Conservation (phyloP, 352 stramenopile species). For the Phytophthora melonis region DNA sequence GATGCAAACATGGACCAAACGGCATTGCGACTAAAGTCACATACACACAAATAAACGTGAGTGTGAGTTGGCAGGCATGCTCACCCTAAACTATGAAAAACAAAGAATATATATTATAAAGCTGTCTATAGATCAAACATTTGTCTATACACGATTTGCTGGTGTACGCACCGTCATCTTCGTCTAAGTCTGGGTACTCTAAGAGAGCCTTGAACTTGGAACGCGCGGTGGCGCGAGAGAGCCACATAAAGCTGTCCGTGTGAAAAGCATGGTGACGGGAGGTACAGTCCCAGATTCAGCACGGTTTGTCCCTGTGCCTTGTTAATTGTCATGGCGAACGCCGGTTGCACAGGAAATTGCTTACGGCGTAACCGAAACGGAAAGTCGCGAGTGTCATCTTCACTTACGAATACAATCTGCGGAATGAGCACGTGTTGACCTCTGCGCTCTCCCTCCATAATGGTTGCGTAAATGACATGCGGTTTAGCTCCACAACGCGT, state of each 20-base stretch:
- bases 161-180: conserved; percentile 21
- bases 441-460: conserved; percentile 30
- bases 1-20: too few species aligned
- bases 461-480: conserved; percentile 38
- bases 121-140: conserved; percentile 1
- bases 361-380: conserved; percentile 28
- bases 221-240: conserved; percentile 6
- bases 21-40: too few species aligned
- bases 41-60: too few species aligned
- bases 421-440: conserved; percentile 20
- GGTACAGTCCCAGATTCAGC: conserved; percentile 36
- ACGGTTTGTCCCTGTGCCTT: conserved; percentile 50
- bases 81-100: too few species aligned
- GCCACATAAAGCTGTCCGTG: conserved; percentile 31
- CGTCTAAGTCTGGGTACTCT: conserved; percentile 16
- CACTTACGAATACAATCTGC: conserved; percentile 24
- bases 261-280: conserved; percentile 35
- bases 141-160: conserved; percentile 26
- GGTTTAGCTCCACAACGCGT: conserved; percentile 28
- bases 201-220: conserved; percentile 27
- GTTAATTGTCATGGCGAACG: conserved; percentile 50
- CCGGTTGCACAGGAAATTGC: conserved; percentile 38
- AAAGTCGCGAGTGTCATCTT: too few species aligned
- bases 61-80: too few species aligned
- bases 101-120: background rate